phyloP scores from a whole-genome alignment of 345 rosid genomes.

The Schrenkiella parvula region DNA sequence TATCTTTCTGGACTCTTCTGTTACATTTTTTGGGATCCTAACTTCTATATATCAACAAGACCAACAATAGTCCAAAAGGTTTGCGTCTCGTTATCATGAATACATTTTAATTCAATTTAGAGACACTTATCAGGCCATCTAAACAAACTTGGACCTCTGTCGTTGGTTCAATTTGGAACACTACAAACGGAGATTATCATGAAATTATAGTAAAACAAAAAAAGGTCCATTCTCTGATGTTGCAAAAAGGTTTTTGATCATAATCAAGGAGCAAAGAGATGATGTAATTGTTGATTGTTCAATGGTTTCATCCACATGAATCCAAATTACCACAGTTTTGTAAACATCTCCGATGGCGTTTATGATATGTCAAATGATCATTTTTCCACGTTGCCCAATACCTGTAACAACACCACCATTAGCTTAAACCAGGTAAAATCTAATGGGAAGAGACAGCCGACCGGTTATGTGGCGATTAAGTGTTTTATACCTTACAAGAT shows the following conservation, averaged over 20 bases:
- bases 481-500: slow-evolving; percentile 26
- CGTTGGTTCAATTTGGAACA: neutral
- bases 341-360: neutral
- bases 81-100: neutral
- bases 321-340: slow-evolving; percentile 23
- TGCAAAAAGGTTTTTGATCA: slow-evolving; percentile 4
- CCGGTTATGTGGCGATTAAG: neutral
- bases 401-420: slow-evolving; percentile 17
- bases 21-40: neutral
- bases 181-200: neutral
- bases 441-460: neutral
- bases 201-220: neutral
- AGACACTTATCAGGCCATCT: neutral
- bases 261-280: slow-evolving; percentile 11
- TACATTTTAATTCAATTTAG: neutral
- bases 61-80: neutral
- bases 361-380: slow-evolving; percentile 8
- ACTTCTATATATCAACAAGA: neutral
- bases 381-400: slow-evolving; percentile 15
- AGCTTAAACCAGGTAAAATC: neutral
- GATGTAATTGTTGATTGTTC: slow-evolving; percentile 10
- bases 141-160: neutral
- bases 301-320: slow-evolving; percentile 20
- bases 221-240: neutral
- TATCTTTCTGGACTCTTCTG: neutral